Conservation (phyloP, 345 rosid species). For the Streptanthus diversifolius region DNA sequence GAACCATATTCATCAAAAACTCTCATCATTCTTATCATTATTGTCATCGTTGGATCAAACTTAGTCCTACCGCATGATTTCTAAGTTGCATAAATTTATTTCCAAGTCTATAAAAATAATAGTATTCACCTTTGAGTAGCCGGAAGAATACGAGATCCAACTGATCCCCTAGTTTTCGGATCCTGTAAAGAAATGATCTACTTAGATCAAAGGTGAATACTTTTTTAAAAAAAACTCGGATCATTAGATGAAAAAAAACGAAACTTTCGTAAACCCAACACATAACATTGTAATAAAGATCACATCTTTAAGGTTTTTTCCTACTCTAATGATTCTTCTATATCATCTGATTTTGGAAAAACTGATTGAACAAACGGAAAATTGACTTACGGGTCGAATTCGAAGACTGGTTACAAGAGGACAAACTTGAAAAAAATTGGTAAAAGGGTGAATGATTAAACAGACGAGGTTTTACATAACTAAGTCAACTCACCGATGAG, state of each 20-base stretch:
- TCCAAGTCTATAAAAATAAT: background rate
- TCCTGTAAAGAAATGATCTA: background rate
- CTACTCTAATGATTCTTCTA: background rate
- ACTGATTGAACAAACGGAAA: background rate
- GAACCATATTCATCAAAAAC: background rate
- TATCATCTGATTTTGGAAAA: background rate
- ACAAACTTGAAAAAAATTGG: background rate
- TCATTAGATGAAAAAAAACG: background rate
- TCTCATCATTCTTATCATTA: background rate
- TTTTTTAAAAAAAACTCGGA: background rate
- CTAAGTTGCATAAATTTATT: too few species aligned
- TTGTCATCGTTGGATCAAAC: background rate
- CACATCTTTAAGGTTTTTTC: background rate
- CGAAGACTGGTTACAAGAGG: background rate
- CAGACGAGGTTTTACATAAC: background rate
- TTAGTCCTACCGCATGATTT: background rate
- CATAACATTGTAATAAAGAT: slow-evolving; percentile 5
- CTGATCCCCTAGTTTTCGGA: slow-evolving; percentile 21
- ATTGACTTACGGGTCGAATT: slow-evolving; percentile 1
- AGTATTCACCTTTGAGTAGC: slow-evolving; percentile 18
- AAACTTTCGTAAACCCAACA: slow-evolving; percentile 22
- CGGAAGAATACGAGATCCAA: slow-evolving; percentile 32
- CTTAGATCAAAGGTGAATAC: background rate
- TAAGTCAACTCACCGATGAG: slow-evolving; percentile 32
- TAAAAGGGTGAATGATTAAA: background rate